Conservation (phyloP, 2,329 filamentous ascomycete genomes). For the Botrytis hyacinthi region DNA sequence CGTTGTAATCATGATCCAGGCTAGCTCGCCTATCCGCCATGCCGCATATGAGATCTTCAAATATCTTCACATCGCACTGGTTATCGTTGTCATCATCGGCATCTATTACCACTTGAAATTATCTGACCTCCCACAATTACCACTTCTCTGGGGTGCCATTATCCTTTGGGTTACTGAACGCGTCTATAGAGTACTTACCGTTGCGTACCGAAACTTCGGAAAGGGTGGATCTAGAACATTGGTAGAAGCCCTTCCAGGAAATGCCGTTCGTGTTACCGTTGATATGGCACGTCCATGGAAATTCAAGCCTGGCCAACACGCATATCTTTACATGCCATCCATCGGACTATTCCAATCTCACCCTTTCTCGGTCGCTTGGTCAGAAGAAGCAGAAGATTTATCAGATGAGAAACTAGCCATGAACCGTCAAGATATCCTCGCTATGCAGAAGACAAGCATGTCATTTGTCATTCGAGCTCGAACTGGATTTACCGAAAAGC, state of each 20-base stretch:
- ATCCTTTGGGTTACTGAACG: conserved; percentile 69
- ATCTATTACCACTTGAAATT: conserved; percentile 67
- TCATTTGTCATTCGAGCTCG: conserved; percentile 72
- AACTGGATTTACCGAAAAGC: conserved; percentile 68
- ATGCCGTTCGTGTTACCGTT: conserved; percentile 70
- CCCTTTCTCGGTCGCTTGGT: conserved; percentile 78
- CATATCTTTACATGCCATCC: conserved; percentile 74
- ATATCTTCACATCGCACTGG: conserved; percentile 65
- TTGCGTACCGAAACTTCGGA: conserved; percentile 66
- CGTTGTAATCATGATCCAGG: conserved; percentile 63
- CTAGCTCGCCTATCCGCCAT: conserved; percentile 68
- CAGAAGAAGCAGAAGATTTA: conserved; percentile 58
- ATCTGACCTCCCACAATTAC: conserved; percentile 52
- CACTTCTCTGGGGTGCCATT: conserved; percentile 60
- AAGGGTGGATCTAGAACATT: conserved; percentile 65
- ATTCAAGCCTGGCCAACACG: conserved; percentile 73
- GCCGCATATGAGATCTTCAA: conserved; percentile 80
- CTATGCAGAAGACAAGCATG: conserved; percentile 62
- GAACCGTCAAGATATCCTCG: conserved; percentile 56
- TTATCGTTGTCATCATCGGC: conserved; percentile 57
- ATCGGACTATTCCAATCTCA: conserved; percentile 73
- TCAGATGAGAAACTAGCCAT: conserved; percentile 56
- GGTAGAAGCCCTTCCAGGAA: conserved; percentile 73
- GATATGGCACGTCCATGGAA: conserved; percentile 74
- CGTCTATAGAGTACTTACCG: conserved; percentile 53